phyloP scores from a whole-genome alignment of 1,139 yeast species.

The Lodderomyces pseudojiufengensis region DNA sequence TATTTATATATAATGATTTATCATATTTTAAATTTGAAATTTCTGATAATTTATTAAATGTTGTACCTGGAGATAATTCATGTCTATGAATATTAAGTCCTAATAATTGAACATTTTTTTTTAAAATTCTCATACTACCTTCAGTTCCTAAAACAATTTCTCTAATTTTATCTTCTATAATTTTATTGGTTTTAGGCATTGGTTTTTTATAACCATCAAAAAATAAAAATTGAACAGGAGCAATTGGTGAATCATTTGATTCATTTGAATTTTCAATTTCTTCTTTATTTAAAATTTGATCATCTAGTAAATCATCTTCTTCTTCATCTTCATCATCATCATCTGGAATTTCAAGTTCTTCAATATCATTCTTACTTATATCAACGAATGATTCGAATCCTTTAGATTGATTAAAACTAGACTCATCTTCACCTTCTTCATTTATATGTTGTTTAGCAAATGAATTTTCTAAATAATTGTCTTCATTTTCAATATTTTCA shows the following conservation, averaged over 20 bases:
- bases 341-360: neutral
- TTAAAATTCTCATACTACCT: slow-evolving; percentile 18
- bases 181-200: slow-evolving; percentile 1
- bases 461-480: no score
- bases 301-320: neutral
- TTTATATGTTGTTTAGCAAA: no score
- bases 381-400: neutral
- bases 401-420: no score
- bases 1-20: slow-evolving; percentile 2
- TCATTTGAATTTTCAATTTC: slow-evolving; percentile 1
- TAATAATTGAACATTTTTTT: slow-evolving; percentile 14
- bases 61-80: slow-evolving; percentile 4
- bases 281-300: neutral
- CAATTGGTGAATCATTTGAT: slow-evolving; percentile 1
- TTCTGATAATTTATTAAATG: slow-evolving; percentile 3
- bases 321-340: slow-evolving; percentile 4
- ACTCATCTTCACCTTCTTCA: neutral
- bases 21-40: slow-evolving; percentile 1
- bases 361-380: neutral
- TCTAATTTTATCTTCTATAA: slow-evolving; percentile 13
- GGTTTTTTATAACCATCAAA: slow-evolving; percentile 13
- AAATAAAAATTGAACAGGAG: slow-evolving; percentile 12
- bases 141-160: slow-evolving; percentile 18
- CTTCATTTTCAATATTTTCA: slow-evolving; percentile 3
- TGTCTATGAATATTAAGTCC: no score